A percentile compares a stretch with the other conserved stretches of the same genome.
Conservation (phyloP, 805 yeast genomes). For the Pichia deserticola region DNA sequence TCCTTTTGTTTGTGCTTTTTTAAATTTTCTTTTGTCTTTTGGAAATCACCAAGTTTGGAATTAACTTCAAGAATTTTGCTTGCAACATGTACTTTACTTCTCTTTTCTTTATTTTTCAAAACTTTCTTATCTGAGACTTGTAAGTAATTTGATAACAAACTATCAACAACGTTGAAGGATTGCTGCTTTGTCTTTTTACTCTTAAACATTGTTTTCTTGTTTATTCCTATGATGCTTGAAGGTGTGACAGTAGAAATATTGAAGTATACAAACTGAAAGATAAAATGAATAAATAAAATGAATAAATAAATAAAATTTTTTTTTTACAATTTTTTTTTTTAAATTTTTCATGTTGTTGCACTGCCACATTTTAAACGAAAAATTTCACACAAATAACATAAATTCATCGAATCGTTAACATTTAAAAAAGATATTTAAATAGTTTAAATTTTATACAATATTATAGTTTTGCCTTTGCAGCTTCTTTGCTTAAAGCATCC, state of each 20-base stretch:
- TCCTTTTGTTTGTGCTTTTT: conserved; percentile 16
- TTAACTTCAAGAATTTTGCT: conserved; percentile 20
- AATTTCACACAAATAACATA: not conserved
- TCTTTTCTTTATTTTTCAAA: conserved; percentile 4
- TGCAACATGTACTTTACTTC: conserved; percentile 12
- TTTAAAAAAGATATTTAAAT: no score
- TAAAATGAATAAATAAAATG: no score
- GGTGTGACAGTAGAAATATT: not conserved
- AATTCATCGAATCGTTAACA: no score
- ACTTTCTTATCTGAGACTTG: conserved; percentile 9
- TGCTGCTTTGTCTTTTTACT: conserved; percentile 14
- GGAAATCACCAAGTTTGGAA: conserved; percentile 13
- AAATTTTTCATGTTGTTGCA: not conserved
- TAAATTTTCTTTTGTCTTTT: conserved; percentile 10
- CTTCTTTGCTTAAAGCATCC: conserved; percentile 40
- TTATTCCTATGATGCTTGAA: no score
- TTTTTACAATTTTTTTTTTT: no score
- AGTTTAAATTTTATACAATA: not conserved
- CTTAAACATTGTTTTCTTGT: conserved; percentile 13
- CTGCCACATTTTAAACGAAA: not conserved
- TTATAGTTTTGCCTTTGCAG: conserved; percentile 17
- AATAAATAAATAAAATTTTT: no score
- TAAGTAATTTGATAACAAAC: conserved; percentile 21
- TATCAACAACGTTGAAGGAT: conserved; percentile 20
- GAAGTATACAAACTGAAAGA: no score